Evolutionary conservation across 768 basidiomycete genomes (phyloP).

Genomic region (Termitomyces sp.): DNA sequence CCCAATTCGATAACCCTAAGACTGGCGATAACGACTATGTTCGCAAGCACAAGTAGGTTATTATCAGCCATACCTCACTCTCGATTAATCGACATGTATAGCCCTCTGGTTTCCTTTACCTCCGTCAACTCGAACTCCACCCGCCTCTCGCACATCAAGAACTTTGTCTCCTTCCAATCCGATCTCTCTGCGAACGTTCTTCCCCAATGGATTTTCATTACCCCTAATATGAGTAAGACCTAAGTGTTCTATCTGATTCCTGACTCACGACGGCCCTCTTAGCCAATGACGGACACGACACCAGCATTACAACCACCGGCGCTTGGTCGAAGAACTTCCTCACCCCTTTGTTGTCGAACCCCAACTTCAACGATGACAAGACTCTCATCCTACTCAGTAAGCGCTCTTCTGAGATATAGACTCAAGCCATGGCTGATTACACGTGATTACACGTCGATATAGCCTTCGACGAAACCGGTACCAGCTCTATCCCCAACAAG

Average conservation of each 20-base stretch:
- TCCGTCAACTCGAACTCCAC: constrained; percentile 41
- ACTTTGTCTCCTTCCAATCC: constrained; percentile 58
- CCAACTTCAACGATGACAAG: constrained; percentile 48
- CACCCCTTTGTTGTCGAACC: constrained; percentile 43
- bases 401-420: background rate
- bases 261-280: background rate
- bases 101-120: constrained; percentile 46
- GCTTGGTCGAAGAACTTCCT: constrained; percentile 50
- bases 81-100: constrained; percentile 3
- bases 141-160: constrained; percentile 44
- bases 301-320: constrained; percentile 43
- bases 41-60: constrained; percentile 27
- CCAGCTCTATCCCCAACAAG: constrained; percentile 39
- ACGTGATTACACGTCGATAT: background rate
- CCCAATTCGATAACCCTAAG: constrained; percentile 22
- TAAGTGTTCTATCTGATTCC: background rate
- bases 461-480: constrained; percentile 56
- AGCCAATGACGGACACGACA: constrained; percentile 61
- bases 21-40: constrained; percentile 23
- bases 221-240: constrained; percentile 46
- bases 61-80: background rate
- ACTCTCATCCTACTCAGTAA: constrained; percentile 54
- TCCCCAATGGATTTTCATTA: constrained; percentile 61
- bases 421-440: background rate
- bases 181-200: constrained; percentile 48